Evolutionary conservation across 345 rosid species (phyloP), one percentile per base, ranked within the genome.

Genomic region (Adansonia digitata): DNA sequence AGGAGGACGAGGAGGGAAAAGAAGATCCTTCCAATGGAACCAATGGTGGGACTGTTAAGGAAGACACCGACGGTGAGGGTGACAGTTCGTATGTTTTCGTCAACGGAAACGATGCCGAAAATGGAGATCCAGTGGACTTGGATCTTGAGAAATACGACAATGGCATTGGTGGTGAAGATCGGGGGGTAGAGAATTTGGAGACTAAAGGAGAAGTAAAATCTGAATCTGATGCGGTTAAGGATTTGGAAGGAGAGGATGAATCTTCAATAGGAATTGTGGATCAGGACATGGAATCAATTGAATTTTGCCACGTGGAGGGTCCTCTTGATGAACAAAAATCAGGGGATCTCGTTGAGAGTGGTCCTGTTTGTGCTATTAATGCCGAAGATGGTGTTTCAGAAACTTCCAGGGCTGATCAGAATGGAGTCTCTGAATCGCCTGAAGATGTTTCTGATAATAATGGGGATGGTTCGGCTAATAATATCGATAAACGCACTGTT

Each of bases 1-100:
- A 56, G 31, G 69, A 53, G 27, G 20, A 53, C 12, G 59, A 53
- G 27, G 20, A 53, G 3, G 59, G 1, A 77, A 60, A 88, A 51
- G 74, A 69, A 69, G 89, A 85, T 79, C 87, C 81, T 39, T 81
- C 75, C 3, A 77, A 84, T 55, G 84, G 82, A 66, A 73, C 57
- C 73, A 74, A 81, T 80, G 83, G 60, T 81, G 42, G 77, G 26
- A 72, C 79, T 43, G 82, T 69, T 18, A 78, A 81, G 69, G 84
- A 81, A 66, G 90, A 84, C 42, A 53, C 78, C 1, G 86, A 82
- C 55, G 81, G 76, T 68, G 71, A 42, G n/a, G 74, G 35, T 27
- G 63, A 59, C 31, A 7, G 83, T 59, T 20, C 24, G 24, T 82
- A 82, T 42, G 90, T 82, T 69, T 82, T 85, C 70, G 79, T 86